phyloP scores from a whole-genome alignment of 2,329 filamentous ascomycete genomes.

The Botrytis fragariae region DNA sequence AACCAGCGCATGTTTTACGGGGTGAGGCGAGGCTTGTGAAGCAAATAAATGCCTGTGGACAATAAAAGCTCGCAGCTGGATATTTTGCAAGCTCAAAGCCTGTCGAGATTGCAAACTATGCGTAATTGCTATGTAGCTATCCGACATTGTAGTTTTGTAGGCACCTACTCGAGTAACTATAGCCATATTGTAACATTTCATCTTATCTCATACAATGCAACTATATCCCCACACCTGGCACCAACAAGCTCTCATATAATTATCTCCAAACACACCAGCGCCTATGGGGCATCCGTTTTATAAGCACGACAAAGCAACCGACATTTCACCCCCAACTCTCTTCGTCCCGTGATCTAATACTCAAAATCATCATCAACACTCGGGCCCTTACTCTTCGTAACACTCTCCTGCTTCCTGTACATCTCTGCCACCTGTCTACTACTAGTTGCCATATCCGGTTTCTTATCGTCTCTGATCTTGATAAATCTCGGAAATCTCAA shows the following conservation, averaged over 20 bases:
- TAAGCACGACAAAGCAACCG: background rate
- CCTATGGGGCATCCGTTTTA: background rate
- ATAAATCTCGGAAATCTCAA: constrained; percentile 92
- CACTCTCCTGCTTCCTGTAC: constrained; percentile 93
- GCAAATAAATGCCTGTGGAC: background rate
- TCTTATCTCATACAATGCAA: background rate
- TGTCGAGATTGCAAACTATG: background rate
- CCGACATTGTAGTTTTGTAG: background rate
- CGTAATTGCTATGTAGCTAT: too few relatives aligned
- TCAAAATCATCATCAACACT: constrained; percentile 96
- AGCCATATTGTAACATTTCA: background rate
- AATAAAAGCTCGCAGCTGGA: background rate
- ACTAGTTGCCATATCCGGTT: constrained; percentile 83
- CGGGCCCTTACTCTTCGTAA: constrained; percentile 75
- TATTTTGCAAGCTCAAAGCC: background rate
- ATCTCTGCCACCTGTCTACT: constrained; percentile 89
- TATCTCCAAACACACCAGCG: background rate
- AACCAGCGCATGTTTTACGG: background rate
- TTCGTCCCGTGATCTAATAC: constrained; percentile 55
- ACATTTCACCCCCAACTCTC: background rate
- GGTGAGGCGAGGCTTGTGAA: background rate
- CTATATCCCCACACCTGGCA: background rate
- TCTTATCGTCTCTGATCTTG: constrained; percentile 90
- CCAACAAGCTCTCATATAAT: background rate
- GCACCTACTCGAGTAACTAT: background rate